phyloP scores from a whole-genome alignment of 1,284 basidiomycete species.

The Austroboletus niveus region DNA sequence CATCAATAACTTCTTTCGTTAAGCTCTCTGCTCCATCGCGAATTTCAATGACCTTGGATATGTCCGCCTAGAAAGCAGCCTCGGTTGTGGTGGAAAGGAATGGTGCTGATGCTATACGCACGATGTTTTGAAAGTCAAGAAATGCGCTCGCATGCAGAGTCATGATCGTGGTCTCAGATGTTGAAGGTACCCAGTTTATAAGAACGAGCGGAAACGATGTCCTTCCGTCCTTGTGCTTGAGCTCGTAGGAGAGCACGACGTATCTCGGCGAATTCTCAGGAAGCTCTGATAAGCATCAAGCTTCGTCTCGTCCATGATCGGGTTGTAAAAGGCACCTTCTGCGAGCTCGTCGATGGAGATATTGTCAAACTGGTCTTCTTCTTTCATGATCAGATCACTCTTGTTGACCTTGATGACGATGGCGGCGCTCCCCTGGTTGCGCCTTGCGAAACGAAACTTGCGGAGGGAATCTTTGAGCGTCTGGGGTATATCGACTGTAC shows the following conservation, averaged over 20 bases:
- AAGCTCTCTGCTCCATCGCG: slow-evolving; percentile 78
- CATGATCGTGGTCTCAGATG: slow-evolving; percentile 72
- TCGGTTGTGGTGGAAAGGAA: slow-evolving; percentile 2
- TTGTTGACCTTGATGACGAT: slow-evolving; percentile 89
- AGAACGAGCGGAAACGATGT: slow-evolving; percentile 82
- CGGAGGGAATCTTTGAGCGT: slow-evolving; percentile 72
- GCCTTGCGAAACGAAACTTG: slow-evolving; percentile 80
- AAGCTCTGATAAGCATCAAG: slow-evolving; percentile 56
- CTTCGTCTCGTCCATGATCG: neutral
- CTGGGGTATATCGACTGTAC: slow-evolving; percentile 75
- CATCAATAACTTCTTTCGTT: slow-evolving; percentile 69
- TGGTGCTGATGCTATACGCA: slow-evolving; percentile 36
- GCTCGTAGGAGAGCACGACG: slow-evolving; percentile 80
- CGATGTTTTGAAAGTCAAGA: slow-evolving; percentile 75
- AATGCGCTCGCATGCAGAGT: slow-evolving; percentile 85
- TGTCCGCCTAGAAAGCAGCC: slow-evolving; percentile 51
- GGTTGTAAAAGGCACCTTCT: slow-evolving; percentile 54
- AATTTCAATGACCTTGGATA: slow-evolving; percentile 77
- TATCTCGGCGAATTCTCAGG: slow-evolving; percentile 90
- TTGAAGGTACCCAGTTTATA: slow-evolving; percentile 82
- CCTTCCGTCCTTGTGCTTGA: slow-evolving; percentile 81
- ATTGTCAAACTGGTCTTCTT: slow-evolving; percentile 76
- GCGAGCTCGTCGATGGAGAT: slow-evolving; percentile 80
- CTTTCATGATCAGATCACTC: slow-evolving; percentile 72
- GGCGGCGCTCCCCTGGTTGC: slow-evolving; percentile 68